Evolutionary conservation across 176 grass and related monocot genomes (phyloP), one percentile per base, ranked within the genome.

Genomic region (Tuctoria greenei): DNA sequence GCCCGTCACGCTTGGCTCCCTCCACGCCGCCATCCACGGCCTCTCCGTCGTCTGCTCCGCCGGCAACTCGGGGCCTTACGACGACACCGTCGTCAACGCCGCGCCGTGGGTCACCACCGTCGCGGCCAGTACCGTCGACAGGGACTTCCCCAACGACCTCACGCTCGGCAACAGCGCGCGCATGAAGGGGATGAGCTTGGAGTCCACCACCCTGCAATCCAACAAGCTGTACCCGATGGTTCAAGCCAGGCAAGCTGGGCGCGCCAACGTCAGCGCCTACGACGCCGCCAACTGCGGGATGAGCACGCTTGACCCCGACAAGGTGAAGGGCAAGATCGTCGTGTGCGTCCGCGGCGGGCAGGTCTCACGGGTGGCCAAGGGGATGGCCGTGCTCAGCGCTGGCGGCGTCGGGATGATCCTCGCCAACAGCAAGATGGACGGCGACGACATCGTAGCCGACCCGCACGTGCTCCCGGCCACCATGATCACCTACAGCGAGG

Each of bases 51-150:
- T 90, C 24, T 91, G 83, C 72, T 98, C 95, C 26, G 95, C 75
- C 10, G 95, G 91, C 41, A 98, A 98, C 77, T 11, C 45, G 0
- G 95, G 95, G 0, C 91, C 95, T 9, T 14, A 20, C 31, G 38
- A 43, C 4, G 57, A 45, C 54, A 80, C 88, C 7, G 81, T 98
- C 20, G 42, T 58, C 8, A 98, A 98, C 52, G 17, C 72, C 9
- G 83, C 81, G 7, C 95, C 95, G 0, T 98, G 95, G 95, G 75
- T 98, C 54, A 72, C 86, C 40, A 98, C 95, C 15, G 91, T 94
- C 16, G 91, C 66, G 7, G 95, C 95, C 18, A 92, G 84, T 79
- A 92, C 95, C 26, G 61, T 92, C 7, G 95, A 98, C 83, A 58
- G 95, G 37, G 78, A 87, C 41, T 92, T 98, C 59, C 75, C 72